These are phyloP conservation scores for Lanmaoa pseudosensibilis DNA, from an alignment of 768 basidiomycete genomes.

Conservation along the genomic window DNA sequence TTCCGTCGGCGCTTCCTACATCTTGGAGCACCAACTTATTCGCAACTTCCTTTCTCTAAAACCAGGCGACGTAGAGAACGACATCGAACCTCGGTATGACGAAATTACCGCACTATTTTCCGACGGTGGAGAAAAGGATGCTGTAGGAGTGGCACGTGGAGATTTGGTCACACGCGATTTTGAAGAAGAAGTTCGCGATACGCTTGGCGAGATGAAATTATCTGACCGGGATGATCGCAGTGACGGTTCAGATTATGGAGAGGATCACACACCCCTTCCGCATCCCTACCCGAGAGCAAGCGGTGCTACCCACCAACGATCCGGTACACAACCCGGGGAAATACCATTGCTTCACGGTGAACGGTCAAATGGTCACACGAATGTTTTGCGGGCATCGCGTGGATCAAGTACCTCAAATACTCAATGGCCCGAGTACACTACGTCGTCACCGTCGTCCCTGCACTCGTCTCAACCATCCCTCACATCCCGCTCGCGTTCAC, in stretches of 20 bases:
- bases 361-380: constrained; percentile 28
- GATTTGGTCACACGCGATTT: constrained; percentile 35
- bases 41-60: constrained; percentile 82
- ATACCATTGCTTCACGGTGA: constrained; percentile 36
- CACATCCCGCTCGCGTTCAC: constrained; percentile 56
- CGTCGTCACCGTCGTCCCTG: constrained; percentile 49
- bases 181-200: constrained; percentile 47
- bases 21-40: constrained; percentile 78
- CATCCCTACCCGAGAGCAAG: constrained; percentile 43
- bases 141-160: constrained; percentile 32
- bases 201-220: constrained; percentile 50
- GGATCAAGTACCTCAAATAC: constrained; percentile 29
- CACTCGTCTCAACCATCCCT: constrained; percentile 54
- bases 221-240: constrained; percentile 48
- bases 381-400: constrained; percentile 29
- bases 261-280: constrained; percentile 37
- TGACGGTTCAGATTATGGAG: constrained; percentile 68
- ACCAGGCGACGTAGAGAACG: constrained; percentile 80
- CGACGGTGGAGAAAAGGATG: constrained; percentile 36
- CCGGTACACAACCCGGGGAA: constrained; percentile 39
- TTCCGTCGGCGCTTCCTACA: constrained; percentile 65
- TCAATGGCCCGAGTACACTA: constrained; percentile 29
- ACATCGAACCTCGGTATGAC: constrained; percentile 56
- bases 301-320: constrained; percentile 42
- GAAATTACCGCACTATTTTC: constrained; percentile 58